Evolutionary conservation across 208 protist genomes (phyloP), one percentile per base, ranked within the genome.

Genomic region (Porcisia deanei): DNA sequence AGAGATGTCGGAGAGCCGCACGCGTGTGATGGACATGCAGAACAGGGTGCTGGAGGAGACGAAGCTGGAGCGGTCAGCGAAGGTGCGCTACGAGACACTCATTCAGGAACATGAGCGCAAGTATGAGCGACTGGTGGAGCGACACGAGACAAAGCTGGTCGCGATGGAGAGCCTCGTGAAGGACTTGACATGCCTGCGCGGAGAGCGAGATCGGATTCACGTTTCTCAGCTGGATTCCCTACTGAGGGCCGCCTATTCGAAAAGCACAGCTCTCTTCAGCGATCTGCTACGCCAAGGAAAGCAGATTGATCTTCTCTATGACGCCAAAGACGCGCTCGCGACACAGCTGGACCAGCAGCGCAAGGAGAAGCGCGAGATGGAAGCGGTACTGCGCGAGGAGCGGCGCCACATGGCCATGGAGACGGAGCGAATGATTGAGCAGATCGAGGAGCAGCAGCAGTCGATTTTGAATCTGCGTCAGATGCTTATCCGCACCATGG

Each of bases 391-490:
- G 76, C 74, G 85, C 2, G 89, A 91, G 66, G 93, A 97, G 83
- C 88, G 88, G 1, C 83, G 85, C 7, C 86, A 81, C 60, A 91
- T 90, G 83, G 76, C 84, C 71, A 60, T 73, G 25, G 85, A 94
- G 79, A 88, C 85, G 22, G 88, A 93, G 76, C 89, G 93, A 12
- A 88, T 94, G 69, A 80, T 85, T 57, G 88, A 89, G 30, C 93
- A 97, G 70, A 85, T 94, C 30, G 87, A 89, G 69, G 84, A 95
- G 73, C 93, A 97, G 81, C 93, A 97, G 81, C 88, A 88, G 72
- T 89, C 86, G 5, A 94, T 97, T 43, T 59, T 97, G 16, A 91
- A 89, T 59, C 77, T 97, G 63, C 89, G 93, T 0, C 85, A 94
- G 79, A 92, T 94, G 86, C 80, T 97, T 3, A 90, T 94, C 34